Conservation (phyloP, 2,329 filamentous ascomycete genomes). For the Acrocalymma vagum region DNA sequence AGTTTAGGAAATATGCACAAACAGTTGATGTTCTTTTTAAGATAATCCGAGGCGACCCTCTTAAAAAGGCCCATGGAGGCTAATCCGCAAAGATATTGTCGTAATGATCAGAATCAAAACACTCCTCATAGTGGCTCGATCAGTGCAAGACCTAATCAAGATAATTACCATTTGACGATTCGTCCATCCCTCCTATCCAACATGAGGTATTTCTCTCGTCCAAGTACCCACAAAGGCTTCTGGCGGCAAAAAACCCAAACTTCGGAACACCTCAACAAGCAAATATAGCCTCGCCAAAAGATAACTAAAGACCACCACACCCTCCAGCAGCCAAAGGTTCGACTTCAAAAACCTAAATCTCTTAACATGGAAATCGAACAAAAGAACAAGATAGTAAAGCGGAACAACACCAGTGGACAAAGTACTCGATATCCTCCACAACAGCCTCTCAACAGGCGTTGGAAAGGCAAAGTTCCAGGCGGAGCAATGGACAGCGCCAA, state of each 20-base stretch:
- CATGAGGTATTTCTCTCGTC: slow-evolving; percentile 11
- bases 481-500: slow-evolving; percentile 16
- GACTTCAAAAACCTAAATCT: too few species aligned
- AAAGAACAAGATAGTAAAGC: not conserved
- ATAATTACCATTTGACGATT: too few species aligned
- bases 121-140: too few species aligned
- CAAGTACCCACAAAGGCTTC: slow-evolving; percentile 10
- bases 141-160: too few species aligned
- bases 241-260: slow-evolving; percentile 5
- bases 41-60: too few species aligned
- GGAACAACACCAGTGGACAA: not conserved
- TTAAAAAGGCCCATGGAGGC: too few species aligned
- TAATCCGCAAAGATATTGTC: too few species aligned
- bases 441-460: slow-evolving; percentile 8
- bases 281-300: slow-evolving; percentile 10
- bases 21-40: too few species aligned
- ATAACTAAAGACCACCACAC: slow-evolving; percentile 4
- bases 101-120: too few species aligned
- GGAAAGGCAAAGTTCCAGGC: slow-evolving; percentile 25
- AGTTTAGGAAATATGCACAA: too few species aligned
- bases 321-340: slow-evolving; percentile 1
- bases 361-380: not conserved
- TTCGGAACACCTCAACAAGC: slow-evolving; percentile 10
- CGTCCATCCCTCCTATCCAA: slow-evolving; percentile 4
- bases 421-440: slow-evolving; percentile 16